phyloP scores from a whole-genome alignment of 192 early-diverging fungal genomes.

The Gigaspora rosea region DNA sequence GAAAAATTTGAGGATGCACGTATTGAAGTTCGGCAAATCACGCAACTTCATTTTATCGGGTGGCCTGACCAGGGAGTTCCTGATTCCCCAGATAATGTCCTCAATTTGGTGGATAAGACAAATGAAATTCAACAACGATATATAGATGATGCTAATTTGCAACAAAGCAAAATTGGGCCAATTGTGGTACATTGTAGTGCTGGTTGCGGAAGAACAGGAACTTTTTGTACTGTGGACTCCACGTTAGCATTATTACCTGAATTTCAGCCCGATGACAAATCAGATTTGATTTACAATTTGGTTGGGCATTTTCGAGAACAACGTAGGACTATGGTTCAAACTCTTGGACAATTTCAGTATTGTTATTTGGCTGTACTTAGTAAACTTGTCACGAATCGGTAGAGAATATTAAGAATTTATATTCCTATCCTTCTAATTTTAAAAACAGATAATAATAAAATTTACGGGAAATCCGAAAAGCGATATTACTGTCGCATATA shows the following conservation, averaged over 20 bases:
- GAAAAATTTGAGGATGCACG: conserved; percentile 21
- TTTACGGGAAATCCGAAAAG: too few relatives aligned
- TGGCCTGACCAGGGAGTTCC: conserved; percentile 84
- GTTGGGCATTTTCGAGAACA: conserved; percentile 67
- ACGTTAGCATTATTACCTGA: conserved; percentile 23
- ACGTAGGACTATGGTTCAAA: conserved; percentile 77
- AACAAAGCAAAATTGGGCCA: conserved; percentile 40
- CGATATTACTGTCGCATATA: too few relatives aligned
- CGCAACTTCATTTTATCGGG: conserved; percentile 74
- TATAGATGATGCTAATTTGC: background rate
- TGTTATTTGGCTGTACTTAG: conserved; percentile 65
- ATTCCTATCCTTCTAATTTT: too few relatives aligned
- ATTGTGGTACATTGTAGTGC: conserved; percentile 84
- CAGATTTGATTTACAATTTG: conserved; percentile 64
- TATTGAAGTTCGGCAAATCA: conserved; percentile 42
- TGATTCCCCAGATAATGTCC: conserved; percentile 41
- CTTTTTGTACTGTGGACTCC: conserved; percentile 72
- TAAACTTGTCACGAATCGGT: background rate
- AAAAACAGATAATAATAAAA: too few relatives aligned
- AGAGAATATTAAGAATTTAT: background rate
- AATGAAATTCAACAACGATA: conserved; percentile 14
- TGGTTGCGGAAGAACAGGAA: conserved; percentile 82
- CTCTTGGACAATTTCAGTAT: conserved; percentile 70
- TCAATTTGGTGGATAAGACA: conserved; percentile 23
- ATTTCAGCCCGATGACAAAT: conserved; percentile 23